Evolutionary conservation across 768 basidiomycete genomes (phyloP), one percentile per base, ranked within the genome.

Genomic region (Pleurotus eryngii): DNA sequence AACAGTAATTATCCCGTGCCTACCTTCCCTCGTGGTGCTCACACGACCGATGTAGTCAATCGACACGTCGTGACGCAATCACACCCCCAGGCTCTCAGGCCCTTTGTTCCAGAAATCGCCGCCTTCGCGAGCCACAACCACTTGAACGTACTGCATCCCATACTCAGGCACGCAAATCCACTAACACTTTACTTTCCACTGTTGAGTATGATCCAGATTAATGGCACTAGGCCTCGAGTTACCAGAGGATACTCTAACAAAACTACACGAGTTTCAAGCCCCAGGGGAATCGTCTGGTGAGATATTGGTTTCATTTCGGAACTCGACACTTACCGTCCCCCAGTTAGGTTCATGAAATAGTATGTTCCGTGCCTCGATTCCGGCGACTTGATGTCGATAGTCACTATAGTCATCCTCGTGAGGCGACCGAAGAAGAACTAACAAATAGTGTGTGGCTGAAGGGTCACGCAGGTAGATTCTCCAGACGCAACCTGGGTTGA

Each of bases 321-420:
- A 9, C 11, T 35, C 30, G 30, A 35, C 8, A 35, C 4, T 35
- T 4, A 35, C 11, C 8, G 1, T 35, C 4, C 2, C 0, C 30
- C 11, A 86, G 85, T 81, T 5, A 75, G 85, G 46, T 85, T 81
- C 66, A 85, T 86, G 83, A 85, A 86, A 71, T 87, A 86, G 84
- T 83, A 26, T 11, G 81, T 61, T 40, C 18, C 14, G 42, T 14
- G 17, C 7, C 17, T 7, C 47, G 5, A 55, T 45, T n/a, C 20
- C 59, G 24, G 14, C 7, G 12, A 4, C 26, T 37, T 27, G 26
- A 24, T 54, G 11, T 46, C 20, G 15, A 30, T 11, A 4, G 15
- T 20, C 40, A 47, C 20, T 9, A 27, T 48, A 84, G 82, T 63
- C 80, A 81, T 60, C 82, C 81, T 3, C 75, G 80, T 22, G 69